Evolutionary conservation across 164 flowering plant genomes (phyloP).

Genomic region (Nelumbo lutea): DNA sequence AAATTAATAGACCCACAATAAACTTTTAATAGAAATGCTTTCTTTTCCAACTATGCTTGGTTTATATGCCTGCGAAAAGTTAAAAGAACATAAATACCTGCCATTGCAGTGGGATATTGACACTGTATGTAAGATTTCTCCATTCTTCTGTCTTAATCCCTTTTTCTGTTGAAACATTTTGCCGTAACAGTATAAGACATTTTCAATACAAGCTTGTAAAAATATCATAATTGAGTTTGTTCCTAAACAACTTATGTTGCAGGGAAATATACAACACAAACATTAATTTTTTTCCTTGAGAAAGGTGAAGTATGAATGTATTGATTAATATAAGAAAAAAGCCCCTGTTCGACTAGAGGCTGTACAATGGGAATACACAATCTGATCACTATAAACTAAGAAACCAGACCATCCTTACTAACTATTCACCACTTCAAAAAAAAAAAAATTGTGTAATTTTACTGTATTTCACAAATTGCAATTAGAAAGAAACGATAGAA

Average conservation of each 20-base stretch:
- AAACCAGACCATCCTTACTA: too few relatives aligned
- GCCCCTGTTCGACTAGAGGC: too few relatives aligned
- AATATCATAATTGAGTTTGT: not conserved
- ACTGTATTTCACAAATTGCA: too few relatives aligned
- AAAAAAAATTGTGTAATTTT: too few relatives aligned
- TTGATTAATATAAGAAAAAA: not conserved
- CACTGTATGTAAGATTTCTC: constrained; percentile 25
- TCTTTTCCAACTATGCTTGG: not conserved
- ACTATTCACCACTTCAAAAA: too few relatives aligned
- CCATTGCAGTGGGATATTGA: constrained; percentile 32
- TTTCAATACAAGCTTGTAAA: not conserved
- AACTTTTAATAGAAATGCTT: not conserved
- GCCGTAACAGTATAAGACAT: not conserved
- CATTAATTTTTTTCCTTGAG: not conserved
- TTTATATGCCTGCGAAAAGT: not conserved
- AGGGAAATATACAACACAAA: not conserved
- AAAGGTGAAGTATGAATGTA: not conserved
- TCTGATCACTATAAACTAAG: too few relatives aligned
- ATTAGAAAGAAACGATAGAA: too few relatives aligned
- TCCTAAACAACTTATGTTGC: not conserved
- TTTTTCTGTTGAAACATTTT: constrained; percentile 41
- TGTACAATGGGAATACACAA: too few relatives aligned
- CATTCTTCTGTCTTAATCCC: constrained; percentile 35
- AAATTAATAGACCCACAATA: not conserved
- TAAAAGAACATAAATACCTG: constrained; percentile 39